A percentile compares a stretch with the other conserved stretches of the same genome.
Conservation (phyloP, 371 early-diverging fungal species). For the Smittium mucronatum region DNA sequence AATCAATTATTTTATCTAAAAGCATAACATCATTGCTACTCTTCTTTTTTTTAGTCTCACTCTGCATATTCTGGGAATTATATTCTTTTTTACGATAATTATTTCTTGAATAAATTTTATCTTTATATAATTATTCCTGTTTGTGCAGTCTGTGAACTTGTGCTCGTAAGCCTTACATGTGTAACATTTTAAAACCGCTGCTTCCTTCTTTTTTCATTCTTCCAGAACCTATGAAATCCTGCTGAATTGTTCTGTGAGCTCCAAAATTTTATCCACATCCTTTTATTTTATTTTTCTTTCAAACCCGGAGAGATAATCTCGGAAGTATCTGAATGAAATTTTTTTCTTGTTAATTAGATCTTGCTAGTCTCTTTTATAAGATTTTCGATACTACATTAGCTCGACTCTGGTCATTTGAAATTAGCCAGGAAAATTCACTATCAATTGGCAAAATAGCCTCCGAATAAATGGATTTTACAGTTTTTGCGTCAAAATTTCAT, state of each 20-base stretch:
- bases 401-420: not conserved
- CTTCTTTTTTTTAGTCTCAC: not conserved
- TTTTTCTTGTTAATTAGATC: not conserved
- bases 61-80: not conserved
- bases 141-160: not conserved
- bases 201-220: not conserved
- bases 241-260: not conserved
- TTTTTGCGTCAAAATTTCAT: not conserved
- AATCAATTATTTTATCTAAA: not conserved
- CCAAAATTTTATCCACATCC: not conserved
- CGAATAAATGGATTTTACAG: not conserved
- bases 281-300: not conserved
- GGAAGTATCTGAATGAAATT: not conserved
- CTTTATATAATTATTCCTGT: not conserved
- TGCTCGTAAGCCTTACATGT: not conserved
- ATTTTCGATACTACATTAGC: not conserved
- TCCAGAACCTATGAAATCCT: not conserved
- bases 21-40: not conserved
- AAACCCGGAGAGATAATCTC: not conserved
- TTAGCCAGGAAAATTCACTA: not conserved
- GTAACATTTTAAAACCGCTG: not conserved
- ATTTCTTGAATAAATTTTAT: not conserved
- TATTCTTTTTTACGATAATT: not conserved
- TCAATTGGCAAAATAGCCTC: not conserved
- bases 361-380: not conserved